Evolutionary conservation across 345 rosid genomes (phyloP).

Genomic region (Conringia planisiliqua): DNA sequence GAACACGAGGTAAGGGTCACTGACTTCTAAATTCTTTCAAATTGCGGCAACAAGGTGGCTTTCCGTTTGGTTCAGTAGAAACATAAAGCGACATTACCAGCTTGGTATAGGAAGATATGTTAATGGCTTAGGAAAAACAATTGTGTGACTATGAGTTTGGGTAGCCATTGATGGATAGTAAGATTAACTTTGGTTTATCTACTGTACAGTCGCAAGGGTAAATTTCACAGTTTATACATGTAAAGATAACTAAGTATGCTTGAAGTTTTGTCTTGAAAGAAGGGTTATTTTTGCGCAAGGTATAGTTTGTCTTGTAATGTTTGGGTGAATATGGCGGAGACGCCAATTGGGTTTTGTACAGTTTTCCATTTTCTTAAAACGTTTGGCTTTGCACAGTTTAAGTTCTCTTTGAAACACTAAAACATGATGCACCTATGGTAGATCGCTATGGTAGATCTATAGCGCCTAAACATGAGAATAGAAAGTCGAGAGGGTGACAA

Average conservation of each 20-base stretch:
- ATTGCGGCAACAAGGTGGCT: constrained; percentile 12
- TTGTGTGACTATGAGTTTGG: constrained; percentile 22
- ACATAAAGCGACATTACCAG: constrained; percentile 9
- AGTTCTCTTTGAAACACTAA: constrained; percentile 1
- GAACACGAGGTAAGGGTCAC: constrained; percentile 6
- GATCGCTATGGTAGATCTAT: not conserved
- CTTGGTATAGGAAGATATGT: not conserved
- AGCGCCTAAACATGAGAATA: not conserved
- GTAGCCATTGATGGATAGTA: constrained; percentile 8
- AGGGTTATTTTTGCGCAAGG: not conserved
- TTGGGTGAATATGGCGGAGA: constrained; percentile 7
- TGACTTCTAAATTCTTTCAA: constrained; percentile 13
- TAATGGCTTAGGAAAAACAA: not conserved
- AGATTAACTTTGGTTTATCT: not conserved
- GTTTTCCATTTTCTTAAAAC: not conserved
- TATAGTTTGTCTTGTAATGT: constrained; percentile 15
- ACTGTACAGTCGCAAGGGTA: constrained; percentile 3
- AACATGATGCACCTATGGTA: not conserved
- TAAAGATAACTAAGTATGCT: constrained; percentile 6
- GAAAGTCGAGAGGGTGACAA: not conserved
- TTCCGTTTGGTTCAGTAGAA: constrained; percentile 3
- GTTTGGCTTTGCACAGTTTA: constrained; percentile 1
- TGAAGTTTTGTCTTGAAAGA: not conserved
- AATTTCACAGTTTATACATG: not conserved
- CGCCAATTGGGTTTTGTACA: not conserved